Evolutionary conservation across 129 eudicot species (phyloP).

Genomic region (Chrysanthemum seticuspe): DNA sequence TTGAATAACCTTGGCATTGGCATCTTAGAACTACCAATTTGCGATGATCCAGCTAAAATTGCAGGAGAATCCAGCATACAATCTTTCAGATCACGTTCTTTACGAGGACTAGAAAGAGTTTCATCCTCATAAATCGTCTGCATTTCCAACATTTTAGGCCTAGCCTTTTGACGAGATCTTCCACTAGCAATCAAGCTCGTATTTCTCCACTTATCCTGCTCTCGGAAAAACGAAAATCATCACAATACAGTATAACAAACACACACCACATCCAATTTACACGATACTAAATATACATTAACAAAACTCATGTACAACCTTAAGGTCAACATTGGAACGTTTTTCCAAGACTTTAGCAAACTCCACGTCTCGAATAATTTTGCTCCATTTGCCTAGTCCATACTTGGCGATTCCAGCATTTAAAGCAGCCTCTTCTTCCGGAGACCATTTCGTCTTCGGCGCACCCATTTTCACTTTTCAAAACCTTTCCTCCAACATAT

Average conservation of each 20-base stretch:
- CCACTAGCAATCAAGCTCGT: conserved; percentile 53
- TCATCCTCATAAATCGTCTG: conserved; percentile 32
- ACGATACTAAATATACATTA: background rate
- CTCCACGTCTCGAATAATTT: conserved; percentile 76
- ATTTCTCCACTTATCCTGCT: conserved; percentile 93
- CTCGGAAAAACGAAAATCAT: conserved; percentile 1
- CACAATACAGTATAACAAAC: background rate
- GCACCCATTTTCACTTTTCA: conserved; percentile 57
- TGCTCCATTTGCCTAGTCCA: conserved; percentile 89
- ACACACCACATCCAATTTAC: background rate
- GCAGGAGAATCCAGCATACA: conserved; percentile 30
- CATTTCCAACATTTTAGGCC: conserved; percentile 27
- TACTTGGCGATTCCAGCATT: conserved; percentile 79
- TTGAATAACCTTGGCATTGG: conserved; percentile 55
- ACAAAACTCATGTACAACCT: conserved; percentile 41
- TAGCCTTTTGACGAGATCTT: conserved; percentile 53
- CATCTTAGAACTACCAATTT: conserved; percentile 38
- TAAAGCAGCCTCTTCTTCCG: conserved; percentile 92
- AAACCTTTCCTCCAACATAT: conserved; percentile 25
- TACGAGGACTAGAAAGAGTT: conserved; percentile 30
- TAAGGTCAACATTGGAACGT: conserved; percentile 93
- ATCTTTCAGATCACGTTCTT: background rate
- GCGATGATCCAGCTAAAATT: conserved; percentile 25
- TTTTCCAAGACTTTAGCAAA: conserved; percentile 52
- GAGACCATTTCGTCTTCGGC: conserved; percentile 88